Evolutionary conservation across 2,329 filamentous ascomycete species (phyloP).

Genomic region (Podosphaera aphanis): DNA sequence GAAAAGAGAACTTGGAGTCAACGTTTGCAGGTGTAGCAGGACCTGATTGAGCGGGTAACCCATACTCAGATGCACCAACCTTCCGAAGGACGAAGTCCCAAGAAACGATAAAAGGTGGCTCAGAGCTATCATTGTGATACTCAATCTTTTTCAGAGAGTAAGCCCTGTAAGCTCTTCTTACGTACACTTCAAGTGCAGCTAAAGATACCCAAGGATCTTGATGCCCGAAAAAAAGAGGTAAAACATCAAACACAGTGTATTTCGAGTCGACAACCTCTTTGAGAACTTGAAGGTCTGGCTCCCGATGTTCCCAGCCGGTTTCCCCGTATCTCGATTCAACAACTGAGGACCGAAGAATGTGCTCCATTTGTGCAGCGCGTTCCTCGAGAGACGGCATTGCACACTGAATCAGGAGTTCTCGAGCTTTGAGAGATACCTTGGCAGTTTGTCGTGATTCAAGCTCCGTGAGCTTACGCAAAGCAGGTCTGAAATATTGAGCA

Average conservation of each 20-base stretch:
- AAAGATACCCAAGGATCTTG: slow-evolving; percentile 83
- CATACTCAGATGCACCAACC: slow-evolving; percentile 77
- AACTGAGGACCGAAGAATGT: slow-evolving; percentile 86
- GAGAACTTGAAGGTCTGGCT: slow-evolving; percentile 72
- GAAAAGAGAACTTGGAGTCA: slow-evolving; percentile 38
- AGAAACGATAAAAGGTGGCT: slow-evolving; percentile 57
- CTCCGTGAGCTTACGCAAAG: slow-evolving; percentile 70
- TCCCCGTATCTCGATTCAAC: slow-evolving; percentile 95
- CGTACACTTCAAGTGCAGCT: slow-evolving; percentile 85
- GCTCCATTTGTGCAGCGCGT: slow-evolving; percentile 89
- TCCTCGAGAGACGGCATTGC: slow-evolving; percentile 90
- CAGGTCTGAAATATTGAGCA: slow-evolving; percentile 62
- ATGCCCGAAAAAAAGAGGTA: slow-evolving; percentile 87
- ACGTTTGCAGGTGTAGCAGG: slow-evolving; percentile 70
- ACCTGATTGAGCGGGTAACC: slow-evolving; percentile 52
- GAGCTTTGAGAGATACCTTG: slow-evolving; percentile 91
- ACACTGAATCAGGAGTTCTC: slow-evolving; percentile 92
- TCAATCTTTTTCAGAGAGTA: slow-evolving; percentile 78
- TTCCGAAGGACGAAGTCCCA: slow-evolving; percentile 95
- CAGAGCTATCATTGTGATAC: slow-evolving; percentile 50
- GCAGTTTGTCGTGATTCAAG: slow-evolving; percentile 63
- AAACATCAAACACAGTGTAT: slow-evolving; percentile 91
- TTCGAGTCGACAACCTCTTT: slow-evolving; percentile 98
- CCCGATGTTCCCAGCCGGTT: slow-evolving; percentile 85
- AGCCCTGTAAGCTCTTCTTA: slow-evolving; percentile 87